phyloP scores from a whole-genome alignment of 1,284 basidiomycete species.

The Rhodotorula sp. region DNA sequence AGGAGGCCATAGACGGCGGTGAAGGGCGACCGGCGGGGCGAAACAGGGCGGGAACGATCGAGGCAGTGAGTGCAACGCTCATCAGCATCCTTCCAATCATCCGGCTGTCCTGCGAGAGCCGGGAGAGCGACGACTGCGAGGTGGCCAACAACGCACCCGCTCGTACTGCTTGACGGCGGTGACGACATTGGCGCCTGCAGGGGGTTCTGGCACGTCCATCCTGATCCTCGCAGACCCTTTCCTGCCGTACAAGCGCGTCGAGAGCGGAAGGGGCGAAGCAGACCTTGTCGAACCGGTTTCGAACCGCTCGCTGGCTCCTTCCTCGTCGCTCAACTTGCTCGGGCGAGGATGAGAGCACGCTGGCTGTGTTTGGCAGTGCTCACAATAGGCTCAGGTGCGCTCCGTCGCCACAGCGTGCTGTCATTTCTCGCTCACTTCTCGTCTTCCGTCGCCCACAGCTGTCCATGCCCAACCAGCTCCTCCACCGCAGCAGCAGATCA shows the following conservation, averaged over 20 bases:
- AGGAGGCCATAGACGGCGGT: background rate
- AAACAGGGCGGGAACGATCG: too few species aligned
- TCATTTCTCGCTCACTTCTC: background rate
- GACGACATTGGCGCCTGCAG: constrained; percentile 13
- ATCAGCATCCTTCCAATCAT: background rate
- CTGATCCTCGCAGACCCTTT: too few species aligned
- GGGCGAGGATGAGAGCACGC: too few species aligned
- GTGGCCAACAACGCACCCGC: constrained; percentile 7
- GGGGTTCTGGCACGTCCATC: constrained; percentile 26
- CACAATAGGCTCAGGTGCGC: background rate
- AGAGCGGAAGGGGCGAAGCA: background rate
- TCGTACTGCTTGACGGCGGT: constrained; percentile 23
- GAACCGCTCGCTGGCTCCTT: background rate
- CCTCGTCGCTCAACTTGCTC: background rate
- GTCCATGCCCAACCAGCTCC: background rate
- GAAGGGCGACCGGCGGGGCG: background rate
- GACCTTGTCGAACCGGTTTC: background rate
- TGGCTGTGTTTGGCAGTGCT: background rate
- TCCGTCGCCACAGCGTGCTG: background rate
- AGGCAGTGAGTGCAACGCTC: background rate
- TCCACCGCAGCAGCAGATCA: constrained; percentile 1
- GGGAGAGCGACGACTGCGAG: background rate
- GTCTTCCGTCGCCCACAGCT: background rate
- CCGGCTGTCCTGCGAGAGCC: too few species aligned
- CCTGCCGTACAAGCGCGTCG: background rate